These are phyloP conservation scores for Mycena polygramma DNA, from an alignment of 768 basidiomycete species.

Conservation along the genomic window DNA sequence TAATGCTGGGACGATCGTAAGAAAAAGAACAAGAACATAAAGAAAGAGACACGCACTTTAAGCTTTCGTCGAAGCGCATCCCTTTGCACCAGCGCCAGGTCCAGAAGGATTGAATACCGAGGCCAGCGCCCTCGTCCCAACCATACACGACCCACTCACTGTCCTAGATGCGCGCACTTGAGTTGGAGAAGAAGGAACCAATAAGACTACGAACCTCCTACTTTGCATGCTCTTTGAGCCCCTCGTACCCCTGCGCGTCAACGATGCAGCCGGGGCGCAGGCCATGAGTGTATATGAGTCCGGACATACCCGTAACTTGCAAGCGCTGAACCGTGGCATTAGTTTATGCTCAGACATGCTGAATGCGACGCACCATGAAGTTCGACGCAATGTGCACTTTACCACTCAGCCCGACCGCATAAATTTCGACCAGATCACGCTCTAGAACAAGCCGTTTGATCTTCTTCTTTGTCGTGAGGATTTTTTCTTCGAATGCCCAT, in stretches of 20 bases:
- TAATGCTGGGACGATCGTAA: background rate
- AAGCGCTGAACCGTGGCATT: no score
- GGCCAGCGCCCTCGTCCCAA: no score
- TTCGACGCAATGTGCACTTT: no score
- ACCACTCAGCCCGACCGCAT: no score
- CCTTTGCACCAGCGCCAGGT: no score
- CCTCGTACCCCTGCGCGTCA: background rate
- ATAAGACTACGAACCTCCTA: background rate
- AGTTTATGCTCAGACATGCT: no score
- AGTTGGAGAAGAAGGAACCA: background rate
- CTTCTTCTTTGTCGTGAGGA: background rate
- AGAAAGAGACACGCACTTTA: background rate
- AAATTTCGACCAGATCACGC: background rate
- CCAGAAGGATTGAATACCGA: no score
- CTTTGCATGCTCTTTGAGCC: background rate
- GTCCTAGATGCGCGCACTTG: no score
- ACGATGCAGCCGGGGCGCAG: background rate
- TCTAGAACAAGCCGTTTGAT: background rate
- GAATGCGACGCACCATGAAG: no score
- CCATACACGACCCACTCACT: no score
- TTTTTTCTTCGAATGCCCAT: background rate
- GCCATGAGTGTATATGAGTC: conserved; percentile 6
- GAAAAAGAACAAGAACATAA: background rate
- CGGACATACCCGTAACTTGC: no score
- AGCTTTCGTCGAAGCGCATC: no score